Evolutionary conservation across 768 basidiomycete genomes (phyloP), one percentile per base, ranked within the genome.

Genomic region (Russula brevipes): DNA sequence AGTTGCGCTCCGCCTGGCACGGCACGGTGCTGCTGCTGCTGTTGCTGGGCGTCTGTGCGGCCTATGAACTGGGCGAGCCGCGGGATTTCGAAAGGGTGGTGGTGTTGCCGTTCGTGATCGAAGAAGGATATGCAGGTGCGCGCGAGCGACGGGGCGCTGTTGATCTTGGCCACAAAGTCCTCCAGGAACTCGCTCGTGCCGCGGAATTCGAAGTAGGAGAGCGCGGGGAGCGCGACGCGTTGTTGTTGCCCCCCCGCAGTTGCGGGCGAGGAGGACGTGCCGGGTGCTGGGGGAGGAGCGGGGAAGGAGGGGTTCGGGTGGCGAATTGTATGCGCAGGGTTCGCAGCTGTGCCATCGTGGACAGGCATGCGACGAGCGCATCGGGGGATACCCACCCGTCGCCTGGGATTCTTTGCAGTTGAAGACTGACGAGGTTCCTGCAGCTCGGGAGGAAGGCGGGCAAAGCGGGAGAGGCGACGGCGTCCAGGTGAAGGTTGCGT

Each of bases 181-280:
- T 60, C 59, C 14, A 60, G 42, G 59, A 33, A 52, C 19, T 53
- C 8, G 51, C 42, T 52, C 11, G 59, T 8, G 12, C 59, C 59
- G 10, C 44, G 41, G 44, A 60, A 60, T 4, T 51, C 31, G 33
- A 60, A 45, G 17, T 3, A 33, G 11, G 8, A 30, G 12, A 60
- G 33, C 9, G 59, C 7, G 8, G 59, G 42, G 5, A 60, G 44
- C 52, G 47, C 35, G 16, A 39, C 24, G 24, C 19, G 59, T 42
- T 5, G 35, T 5, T 7, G 4, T 39, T 39, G 38, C 7, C 38
- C 24, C 1, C 24, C 24, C 24, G 24, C 24, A 24, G 24, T 24
- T 24, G n/a, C 17, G 9, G 19, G 31, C 12, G 59, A 16, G 7
- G 39, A 35, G 33, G 24, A 8, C 24, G 24, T 24, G 19, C 7